Percentiles rank a stretch among this genome's conserved stretches.
These are phyloP conservation scores for Salix purpurea DNA, from an alignment of 345 rosid species.

Conservation along the genomic window DNA sequence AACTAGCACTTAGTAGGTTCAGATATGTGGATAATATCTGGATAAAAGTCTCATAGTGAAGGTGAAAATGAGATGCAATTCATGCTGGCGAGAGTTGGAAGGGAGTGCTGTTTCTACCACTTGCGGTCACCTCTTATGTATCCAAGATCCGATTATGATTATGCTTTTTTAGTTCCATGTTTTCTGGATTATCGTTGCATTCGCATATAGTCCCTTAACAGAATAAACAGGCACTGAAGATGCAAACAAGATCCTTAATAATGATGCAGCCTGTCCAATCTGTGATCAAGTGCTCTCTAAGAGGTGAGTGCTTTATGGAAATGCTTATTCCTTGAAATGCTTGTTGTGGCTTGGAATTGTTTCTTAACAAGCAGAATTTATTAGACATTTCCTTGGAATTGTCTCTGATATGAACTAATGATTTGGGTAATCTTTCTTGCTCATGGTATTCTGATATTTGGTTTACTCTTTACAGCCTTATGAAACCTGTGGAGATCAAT, in stretches of 20 bases:
- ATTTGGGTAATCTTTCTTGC: not conserved
- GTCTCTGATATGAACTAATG: not conserved
- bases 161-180: not conserved
- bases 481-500: conserved; percentile 87
- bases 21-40: conserved; percentile 12
- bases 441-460: not conserved
- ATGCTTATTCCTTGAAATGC: conserved; percentile 1
- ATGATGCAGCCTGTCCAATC: conserved; percentile 85
- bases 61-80: conserved; percentile 86
- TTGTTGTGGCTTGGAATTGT: not conserved
- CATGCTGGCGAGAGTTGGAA: conserved; percentile 94
- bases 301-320: conserved; percentile 40
- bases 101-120: conserved; percentile 86
- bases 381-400: not conserved
- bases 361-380: not conserved
- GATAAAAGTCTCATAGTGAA: conserved; percentile 17
- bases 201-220: conserved; percentile 41
- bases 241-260: conserved; percentile 80
- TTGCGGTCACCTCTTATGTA: conserved; percentile 91
- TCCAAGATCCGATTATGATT: too few relatives aligned
- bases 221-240: conserved; percentile 72
- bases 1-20: not conserved
- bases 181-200: not conserved
- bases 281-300: conserved; percentile 96
- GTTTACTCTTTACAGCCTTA: conserved; percentile 48